A percentile compares a stretch with the other conserved stretches of the same genome.
phyloP scores from a whole-genome alignment of 2,329 filamentous ascomycete species.

The Cladobotryum protrusum region DNA sequence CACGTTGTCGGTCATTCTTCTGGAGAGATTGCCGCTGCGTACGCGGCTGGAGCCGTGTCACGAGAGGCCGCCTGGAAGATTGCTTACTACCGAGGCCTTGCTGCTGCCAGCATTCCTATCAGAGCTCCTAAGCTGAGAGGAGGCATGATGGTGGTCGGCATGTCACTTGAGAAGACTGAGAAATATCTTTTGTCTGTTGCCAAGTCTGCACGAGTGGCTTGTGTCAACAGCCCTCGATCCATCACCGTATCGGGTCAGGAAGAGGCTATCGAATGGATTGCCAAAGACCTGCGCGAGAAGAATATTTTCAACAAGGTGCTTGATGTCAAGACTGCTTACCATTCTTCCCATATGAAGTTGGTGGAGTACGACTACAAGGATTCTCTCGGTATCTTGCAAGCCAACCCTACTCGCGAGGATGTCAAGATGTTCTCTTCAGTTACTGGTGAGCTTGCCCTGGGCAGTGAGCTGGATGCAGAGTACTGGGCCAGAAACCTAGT shows the following conservation, averaged over 20 bases:
- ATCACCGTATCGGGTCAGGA: conserved; percentile 38
- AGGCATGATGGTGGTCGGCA: conserved; percentile 37
- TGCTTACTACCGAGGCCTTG: conserved; percentile 36
- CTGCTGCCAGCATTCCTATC: conserved; percentile 23
- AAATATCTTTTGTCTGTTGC: conserved; percentile 19
- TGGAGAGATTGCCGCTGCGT: conserved; percentile 42
- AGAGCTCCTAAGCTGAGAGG: conserved; percentile 26
- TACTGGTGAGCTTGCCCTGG: conserved; percentile 22
- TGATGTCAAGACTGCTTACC: conserved; percentile 36
- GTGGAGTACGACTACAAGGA: conserved; percentile 31
- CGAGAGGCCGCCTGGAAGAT: conserved; percentile 34
- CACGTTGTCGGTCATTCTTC: conserved; percentile 41
- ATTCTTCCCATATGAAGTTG: conserved; percentile 38
- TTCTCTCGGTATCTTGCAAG: conserved; percentile 19
- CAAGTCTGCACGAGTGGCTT: conserved; percentile 32
- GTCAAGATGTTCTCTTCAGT: conserved; percentile 38
- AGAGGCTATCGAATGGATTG: conserved; percentile 25
- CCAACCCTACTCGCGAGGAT: conserved; percentile 12
- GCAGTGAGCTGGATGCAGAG: conserved; percentile 21
- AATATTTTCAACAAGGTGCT: conserved; percentile 31
- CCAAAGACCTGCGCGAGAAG: conserved; percentile 24
- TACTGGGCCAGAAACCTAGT: conserved; percentile 46
- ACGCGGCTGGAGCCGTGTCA: conserved; percentile 31
- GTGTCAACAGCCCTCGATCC: conserved; percentile 38
- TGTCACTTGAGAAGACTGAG: conserved; percentile 23